phyloP scores from a whole-genome alignment of 805 yeast genomes.

The Yarrowia deformans region DNA sequence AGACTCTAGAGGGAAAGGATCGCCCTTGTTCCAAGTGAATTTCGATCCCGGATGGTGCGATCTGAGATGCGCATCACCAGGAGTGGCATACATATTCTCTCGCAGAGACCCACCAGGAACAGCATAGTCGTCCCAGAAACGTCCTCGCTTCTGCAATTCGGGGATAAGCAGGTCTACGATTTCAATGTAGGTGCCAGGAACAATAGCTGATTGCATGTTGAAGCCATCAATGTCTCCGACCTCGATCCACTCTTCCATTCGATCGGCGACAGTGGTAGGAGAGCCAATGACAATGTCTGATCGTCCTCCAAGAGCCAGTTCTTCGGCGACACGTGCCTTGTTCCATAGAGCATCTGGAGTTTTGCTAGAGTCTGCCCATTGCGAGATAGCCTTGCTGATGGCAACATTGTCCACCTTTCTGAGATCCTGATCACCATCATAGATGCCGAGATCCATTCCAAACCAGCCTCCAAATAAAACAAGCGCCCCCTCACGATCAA shows the following conservation, averaged over 20 bases:
- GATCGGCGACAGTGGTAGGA: conserved; percentile 53
- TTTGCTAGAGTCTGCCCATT: conserved; percentile 51
- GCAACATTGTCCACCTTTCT: conserved; percentile 50
- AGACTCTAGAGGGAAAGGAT: conserved; percentile 7
- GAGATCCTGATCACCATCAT: conserved; percentile 50
- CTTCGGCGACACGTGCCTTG: conserved; percentile 48
- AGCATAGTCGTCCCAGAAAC: conserved; percentile 53
- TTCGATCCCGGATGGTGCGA: conserved; percentile 42
- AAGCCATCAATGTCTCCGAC: conserved; percentile 56
- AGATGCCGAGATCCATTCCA: conserved; percentile 54
- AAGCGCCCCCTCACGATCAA: conserved; percentile 55
- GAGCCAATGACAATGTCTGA: conserved; percentile 51
- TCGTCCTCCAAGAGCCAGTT: conserved; percentile 50
- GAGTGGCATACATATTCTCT: conserved; percentile 51
- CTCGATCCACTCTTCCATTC: conserved; percentile 53
- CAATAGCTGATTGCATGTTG: conserved; percentile 53
- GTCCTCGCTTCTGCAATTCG: conserved; percentile 51
- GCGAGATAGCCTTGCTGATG: conserved; percentile 50
- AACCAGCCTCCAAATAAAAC: conserved; percentile 55
- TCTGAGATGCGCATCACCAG: conserved; percentile 43
- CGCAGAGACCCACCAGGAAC: conserved; percentile 51
- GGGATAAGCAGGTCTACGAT: conserved; percentile 53
- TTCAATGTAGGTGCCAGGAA: conserved; percentile 53
- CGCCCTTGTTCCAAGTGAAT: conserved; percentile 13
- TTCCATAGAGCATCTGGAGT: conserved; percentile 46